Conservation (phyloP, 106 monocot genomes). For the Posidonia australis region DNA sequence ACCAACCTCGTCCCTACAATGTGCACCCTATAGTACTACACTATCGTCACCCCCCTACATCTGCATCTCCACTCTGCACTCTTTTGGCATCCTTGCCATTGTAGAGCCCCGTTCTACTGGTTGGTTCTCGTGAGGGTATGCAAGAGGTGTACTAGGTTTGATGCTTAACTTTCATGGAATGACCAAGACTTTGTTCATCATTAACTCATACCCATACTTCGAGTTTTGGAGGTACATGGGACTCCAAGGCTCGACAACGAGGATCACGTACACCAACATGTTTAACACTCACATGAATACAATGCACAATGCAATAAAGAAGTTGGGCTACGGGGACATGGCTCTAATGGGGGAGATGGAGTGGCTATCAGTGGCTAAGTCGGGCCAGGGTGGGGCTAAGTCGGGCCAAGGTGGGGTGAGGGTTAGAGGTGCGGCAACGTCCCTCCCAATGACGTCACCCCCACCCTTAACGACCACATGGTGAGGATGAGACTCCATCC, state of each 20-base stretch:
- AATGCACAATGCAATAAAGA: constrained; percentile 52
- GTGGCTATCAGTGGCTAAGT: constrained; percentile 57
- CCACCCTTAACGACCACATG: too few species aligned
- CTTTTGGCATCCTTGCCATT: constrained; percentile 55
- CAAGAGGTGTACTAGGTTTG: constrained; percentile 35
- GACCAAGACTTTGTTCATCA: constrained; percentile 52
- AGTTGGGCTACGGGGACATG: too few species aligned
- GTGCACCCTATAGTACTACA: constrained; percentile 39
- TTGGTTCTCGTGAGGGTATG: constrained; percentile 54
- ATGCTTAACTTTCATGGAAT: constrained; percentile 63
- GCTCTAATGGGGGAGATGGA: constrained; percentile 80
- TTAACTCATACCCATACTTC: constrained; percentile 96
- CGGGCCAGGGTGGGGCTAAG: too few species aligned
- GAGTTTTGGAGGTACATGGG: constrained; percentile 66
- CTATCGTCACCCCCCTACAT: constrained; percentile 31
- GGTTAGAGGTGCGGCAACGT: constrained; percentile 29
- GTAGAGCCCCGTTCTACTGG: constrained; percentile 59
- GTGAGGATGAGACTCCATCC: too few species aligned
- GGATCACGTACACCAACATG: too few species aligned
- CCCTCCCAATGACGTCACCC: too few species aligned
- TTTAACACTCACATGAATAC: constrained; percentile 79
- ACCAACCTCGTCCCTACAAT: constrained; percentile 70
- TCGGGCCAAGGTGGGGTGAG: constrained; percentile 38
- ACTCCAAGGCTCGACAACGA: constrained; percentile 40
- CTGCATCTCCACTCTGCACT: constrained; percentile 76